Evolutionary conservation across 1,284 basidiomycete genomes (phyloP), one percentile per base, ranked within the genome.

Genomic region (Chondrostereum purpureum): DNA sequence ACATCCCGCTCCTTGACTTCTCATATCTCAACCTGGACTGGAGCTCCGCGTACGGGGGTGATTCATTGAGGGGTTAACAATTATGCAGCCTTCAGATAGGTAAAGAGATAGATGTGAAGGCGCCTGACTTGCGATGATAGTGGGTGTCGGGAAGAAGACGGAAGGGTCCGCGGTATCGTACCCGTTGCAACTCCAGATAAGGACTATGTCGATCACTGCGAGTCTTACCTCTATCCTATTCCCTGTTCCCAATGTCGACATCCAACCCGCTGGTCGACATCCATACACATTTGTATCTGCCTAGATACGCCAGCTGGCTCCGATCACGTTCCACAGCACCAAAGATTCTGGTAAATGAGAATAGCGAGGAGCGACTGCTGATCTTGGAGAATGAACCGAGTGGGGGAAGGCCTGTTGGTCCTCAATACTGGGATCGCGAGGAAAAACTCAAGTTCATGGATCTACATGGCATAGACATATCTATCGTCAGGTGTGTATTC

Each of bases 391-490:
- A 87, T 49, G 88, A 90, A 58, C 83, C 85, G 39, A 81, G 77
- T 48, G 81, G 78, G 16, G 88, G 89, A 20, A 69, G 88, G 35
- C 68, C 73, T 39, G 69, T 73, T 39, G 66, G 65, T 16, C 55
- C 62, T 18, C 64, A 89, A 69, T 92, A 91, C 61, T 92, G 86
- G 86, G 83, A 88, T 52, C 68, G 84, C 47, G 71, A 78, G 44
- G 80, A 88, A 58, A 88, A 88, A 62, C 65, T 88, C 39, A 72
- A 70, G 48, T 89, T 88, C 62, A 89, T 88, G 86, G 77, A 88
- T 56, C 72, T 63, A 47, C 86, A 88, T 59, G 75, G 73, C 17
- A 89, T 89, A 44, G 78, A 85, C 58, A 62, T 83, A 35, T 84
- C 82, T 2, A 66, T 85, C 21, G 77, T 85, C 41, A 83, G 79